Evolutionary conservation across 1,139 yeast genomes (phyloP).

Genomic region (Yamadazyma songkhlaensis): DNA sequence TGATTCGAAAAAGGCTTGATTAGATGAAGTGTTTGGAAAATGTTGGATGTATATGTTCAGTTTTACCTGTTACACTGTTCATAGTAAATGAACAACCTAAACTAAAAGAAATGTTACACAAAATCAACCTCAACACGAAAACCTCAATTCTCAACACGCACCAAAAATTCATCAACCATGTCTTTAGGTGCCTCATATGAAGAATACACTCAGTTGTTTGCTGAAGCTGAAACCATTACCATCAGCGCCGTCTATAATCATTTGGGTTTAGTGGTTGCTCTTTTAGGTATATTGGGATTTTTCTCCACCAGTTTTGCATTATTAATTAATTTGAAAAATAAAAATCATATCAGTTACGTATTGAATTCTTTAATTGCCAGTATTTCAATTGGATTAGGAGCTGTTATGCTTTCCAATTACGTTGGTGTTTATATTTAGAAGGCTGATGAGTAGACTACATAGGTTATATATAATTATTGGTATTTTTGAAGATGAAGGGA

Average conservation of each 20-base stretch:
- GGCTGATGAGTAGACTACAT: background rate
- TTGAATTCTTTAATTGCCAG: slow-evolving; percentile 36
- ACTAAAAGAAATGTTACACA: no score
- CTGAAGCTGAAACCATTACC: slow-evolving; percentile 25
- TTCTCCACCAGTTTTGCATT: slow-evolving; percentile 35
- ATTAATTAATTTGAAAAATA: slow-evolving; percentile 34
- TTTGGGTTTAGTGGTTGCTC: slow-evolving; percentile 17
- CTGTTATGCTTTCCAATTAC: slow-evolving; percentile 38
- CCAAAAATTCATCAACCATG: slow-evolving; percentile 3
- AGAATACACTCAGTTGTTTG: slow-evolving; percentile 24
- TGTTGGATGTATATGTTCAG: no score
- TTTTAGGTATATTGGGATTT: slow-evolving; percentile 31
- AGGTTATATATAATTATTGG: no score
- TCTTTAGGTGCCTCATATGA: slow-evolving; percentile 29
- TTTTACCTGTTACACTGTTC: no score
- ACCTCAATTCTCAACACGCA: no score
- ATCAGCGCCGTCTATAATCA: slow-evolving; percentile 14
- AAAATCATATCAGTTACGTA: slow-evolving; percentile 25
- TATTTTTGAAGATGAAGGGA: no score
- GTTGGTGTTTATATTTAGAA: slow-evolving; percentile 42
- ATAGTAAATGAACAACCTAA: no score
- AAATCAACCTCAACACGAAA: no score
- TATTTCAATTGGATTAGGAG: slow-evolving; percentile 36
- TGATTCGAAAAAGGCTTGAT: no score
- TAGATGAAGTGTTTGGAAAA: no score